A percentile compares a stretch with the other conserved stretches of the same genome.
Conservation (phyloP, 306 rosid genomes). For the Cucurbita ficifolia region DNA sequence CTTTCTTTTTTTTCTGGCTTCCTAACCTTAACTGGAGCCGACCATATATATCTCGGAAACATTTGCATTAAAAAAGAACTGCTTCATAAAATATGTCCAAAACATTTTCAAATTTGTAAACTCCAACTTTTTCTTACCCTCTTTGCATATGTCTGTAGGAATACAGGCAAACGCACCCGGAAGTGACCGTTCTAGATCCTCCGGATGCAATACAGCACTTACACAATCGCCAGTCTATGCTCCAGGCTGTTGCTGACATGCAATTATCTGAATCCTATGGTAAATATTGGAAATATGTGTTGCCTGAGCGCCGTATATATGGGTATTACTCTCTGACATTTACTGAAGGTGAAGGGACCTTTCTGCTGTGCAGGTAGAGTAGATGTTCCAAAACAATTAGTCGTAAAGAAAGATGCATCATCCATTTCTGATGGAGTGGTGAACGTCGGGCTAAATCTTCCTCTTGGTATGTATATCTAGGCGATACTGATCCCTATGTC, state of each 20-base stretch:
- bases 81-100: neutral
- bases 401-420: conserved; percentile 72
- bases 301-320: neutral
- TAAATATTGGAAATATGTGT: conserved; percentile 14
- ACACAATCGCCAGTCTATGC: conserved; percentile 81
- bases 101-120: neutral
- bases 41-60: neutral
- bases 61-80: neutral
- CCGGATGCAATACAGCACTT: conserved; percentile 83
- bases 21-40: neutral
- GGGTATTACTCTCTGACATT: neutral
- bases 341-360: neutral
- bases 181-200: conserved; percentile 88
- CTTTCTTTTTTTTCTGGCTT: neutral
- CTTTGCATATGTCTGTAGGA: conserved; percentile 36
- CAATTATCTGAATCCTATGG: conserved; percentile 59
- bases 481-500: neutral
- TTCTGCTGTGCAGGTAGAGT: conserved; percentile 46
- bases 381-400: conserved; percentile 69
- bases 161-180: conserved; percentile 68
- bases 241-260: conserved; percentile 90
- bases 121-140: conserved; percentile 1
- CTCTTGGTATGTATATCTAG: conserved; percentile 50
- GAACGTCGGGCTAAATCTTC: conserved; percentile 54
- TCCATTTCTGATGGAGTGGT: conserved; percentile 58